Evolutionary conservation across 805 yeast species (phyloP).

Genomic region (Metschnikowia sp.): DNA sequence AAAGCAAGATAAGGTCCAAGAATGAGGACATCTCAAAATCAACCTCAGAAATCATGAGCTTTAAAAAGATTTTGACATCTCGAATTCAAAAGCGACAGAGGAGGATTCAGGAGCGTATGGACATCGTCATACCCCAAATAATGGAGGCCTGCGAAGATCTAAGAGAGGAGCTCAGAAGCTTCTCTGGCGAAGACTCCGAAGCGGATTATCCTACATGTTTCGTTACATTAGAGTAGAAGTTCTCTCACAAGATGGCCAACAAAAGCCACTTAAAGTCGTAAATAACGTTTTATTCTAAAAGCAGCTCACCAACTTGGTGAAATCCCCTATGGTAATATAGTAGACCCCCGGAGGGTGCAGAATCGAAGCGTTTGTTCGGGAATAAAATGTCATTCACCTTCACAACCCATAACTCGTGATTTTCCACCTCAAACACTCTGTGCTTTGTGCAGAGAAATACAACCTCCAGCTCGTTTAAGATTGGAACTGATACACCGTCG

Average conservation of each 20-base stretch:
- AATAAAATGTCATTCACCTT: constrained; percentile 56
- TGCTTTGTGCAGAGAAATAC: constrained; percentile 59
- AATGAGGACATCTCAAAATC: constrained; percentile 25
- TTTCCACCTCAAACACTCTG: constrained; percentile 58
- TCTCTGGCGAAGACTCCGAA: not conserved
- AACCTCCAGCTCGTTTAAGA: constrained; percentile 54
- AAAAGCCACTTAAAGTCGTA: no score
- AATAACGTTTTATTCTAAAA: constrained; percentile 19
- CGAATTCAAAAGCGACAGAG: constrained; percentile 27
- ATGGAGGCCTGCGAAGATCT: constrained; percentile 22
- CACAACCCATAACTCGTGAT: constrained; percentile 91
- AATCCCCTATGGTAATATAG: constrained; percentile 62
- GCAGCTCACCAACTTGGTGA: constrained; percentile 39
- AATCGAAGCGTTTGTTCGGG: constrained; percentile 19
- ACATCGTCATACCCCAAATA: constrained; percentile 32
- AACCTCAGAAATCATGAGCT: constrained; percentile 25
- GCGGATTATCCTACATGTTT: no score
- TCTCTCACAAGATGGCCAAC: no score
- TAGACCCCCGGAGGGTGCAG: constrained; percentile 53
- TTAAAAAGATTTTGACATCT: constrained; percentile 23
- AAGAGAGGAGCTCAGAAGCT: constrained; percentile 7
- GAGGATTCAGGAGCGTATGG: constrained; percentile 32
- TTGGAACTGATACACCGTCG: constrained; percentile 44
- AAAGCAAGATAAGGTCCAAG: constrained; percentile 23
- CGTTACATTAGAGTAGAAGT: no score